Evolutionary conservation across 208 protist genomes (phyloP), one percentile per base, ranked within the genome.

Genomic region (Trypanosoma avium): DNA sequence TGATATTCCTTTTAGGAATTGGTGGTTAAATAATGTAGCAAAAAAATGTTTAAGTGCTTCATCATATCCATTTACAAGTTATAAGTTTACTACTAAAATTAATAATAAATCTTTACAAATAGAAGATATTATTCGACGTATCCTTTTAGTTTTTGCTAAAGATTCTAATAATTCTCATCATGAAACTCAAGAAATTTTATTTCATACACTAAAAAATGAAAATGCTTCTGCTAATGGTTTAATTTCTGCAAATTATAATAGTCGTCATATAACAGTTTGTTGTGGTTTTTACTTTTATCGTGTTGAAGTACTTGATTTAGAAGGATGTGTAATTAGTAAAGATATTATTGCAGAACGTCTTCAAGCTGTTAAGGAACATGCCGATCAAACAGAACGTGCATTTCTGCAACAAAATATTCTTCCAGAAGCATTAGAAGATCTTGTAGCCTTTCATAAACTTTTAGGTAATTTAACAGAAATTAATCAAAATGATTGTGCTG

Each of bases 211-310:
- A 15, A 32, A 42, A 40, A 72, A 52, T 50, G 67, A 72, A 55
- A 54, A 55, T 8, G 15, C 0, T 21, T 64, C 58, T 10, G 48
- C 21, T 9, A 29, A 59, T 9, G 67, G 58, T 7, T 43, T 72
- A 4, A 10, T 72, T 1, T 13, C 24, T 27, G 35, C 59, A 19
- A 72, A 65, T 55, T 72, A 72, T 40, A 66, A 64, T 29, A 59
- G 67, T 45, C 55, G 64, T 1, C 86, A 95, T 69, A 71, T 95
- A 33, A 84, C 81, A 36, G 86, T 95, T 8, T 95, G 89, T 59
- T 81, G 79, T 43, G 86, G 84, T 0, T 43, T 57, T 26, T 76
- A 75, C 40, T 95, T 83, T 73, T 95, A 95, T 73, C 71, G 68
- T 33, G 53, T 95, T 27, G 54, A 62, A 17, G 82, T 93, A 7